Evolutionary conservation across 78 protist species (phyloP), one percentile per base, ranked within the genome.

Genomic region (Dictyostelium firmibasis): DNA sequence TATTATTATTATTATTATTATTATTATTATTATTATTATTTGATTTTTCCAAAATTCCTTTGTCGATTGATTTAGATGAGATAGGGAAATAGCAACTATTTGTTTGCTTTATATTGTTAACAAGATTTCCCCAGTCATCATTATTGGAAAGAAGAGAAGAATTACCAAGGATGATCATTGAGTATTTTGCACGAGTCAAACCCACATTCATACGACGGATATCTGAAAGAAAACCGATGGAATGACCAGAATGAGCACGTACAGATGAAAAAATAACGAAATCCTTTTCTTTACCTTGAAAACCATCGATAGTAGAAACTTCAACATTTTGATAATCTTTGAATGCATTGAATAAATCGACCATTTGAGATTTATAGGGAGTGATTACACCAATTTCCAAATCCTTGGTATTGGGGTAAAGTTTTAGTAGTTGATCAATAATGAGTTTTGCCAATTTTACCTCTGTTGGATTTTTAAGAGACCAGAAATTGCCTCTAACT

Each of bases 201-300:
- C 97, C 97, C 25, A 98, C 99, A 84, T 98, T 98, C 97, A 98
- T 84, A n/a, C 99, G 93, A 11, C 98, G 89, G 10, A 83, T 74
- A 81, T 98, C 99, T 2, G 85, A 50, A 35, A 98, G 67, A 81
- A 98, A 98, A 38, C 99, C 99, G 41, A 98, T 87, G 36, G 77
- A 23, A 16, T 79, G 35, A 47, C 95, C 96, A 31, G 20, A 38
- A 31, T 62, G 89, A 36, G 97, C 96, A 13, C 99, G 69, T 16
- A 98, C 99, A 33, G 96, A 88, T n/a, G 97, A 89, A 43, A 98
- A 72, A 13, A 98, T 29, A 38, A 97, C 91, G 25, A 97, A 62
- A 38, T 96, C 97, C 84, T 96, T 94, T 91, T 98, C 99, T 7
- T 96, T 57, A 41, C 81, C 86, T 82, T 82, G 86, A 35, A 92